phyloP scores from a whole-genome alignment of 805 yeast genomes.

The Metschnikowia koreensis region DNA sequence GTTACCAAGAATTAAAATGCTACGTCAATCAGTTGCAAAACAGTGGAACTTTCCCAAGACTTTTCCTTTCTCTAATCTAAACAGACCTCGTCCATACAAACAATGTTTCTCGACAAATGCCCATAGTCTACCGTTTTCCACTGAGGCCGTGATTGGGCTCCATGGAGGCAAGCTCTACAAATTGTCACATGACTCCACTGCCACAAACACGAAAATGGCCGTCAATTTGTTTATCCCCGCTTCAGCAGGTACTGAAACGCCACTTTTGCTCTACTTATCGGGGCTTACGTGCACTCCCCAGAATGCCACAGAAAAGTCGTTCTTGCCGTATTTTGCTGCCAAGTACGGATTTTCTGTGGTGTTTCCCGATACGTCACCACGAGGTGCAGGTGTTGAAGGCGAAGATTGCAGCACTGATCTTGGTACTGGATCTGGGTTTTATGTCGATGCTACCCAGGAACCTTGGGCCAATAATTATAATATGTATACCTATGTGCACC shows the following conservation, averaged over 20 bases:
- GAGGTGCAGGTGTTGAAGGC: constrained; percentile 76
- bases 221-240: constrained; percentile 81
- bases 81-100: too few species aligned
- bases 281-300: constrained; percentile 93
- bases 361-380: constrained; percentile 96
- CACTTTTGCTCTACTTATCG: constrained; percentile 76
- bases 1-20: too few species aligned
- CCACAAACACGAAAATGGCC: constrained; percentile 71
- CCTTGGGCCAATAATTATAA: constrained; percentile 73
- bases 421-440: constrained; percentile 95
- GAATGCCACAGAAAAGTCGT: constrained; percentile 92
- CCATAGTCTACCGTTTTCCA: constrained; percentile 47
- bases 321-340: constrained; percentile 75
- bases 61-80: too few species aligned
- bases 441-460: constrained; percentile 74
- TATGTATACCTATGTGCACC: constrained; percentile 81
- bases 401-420: constrained; percentile 87
- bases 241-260: constrained; percentile 42
- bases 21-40: too few species aligned
- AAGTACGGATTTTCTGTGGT: constrained; percentile 85
- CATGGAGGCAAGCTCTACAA: constrained; percentile 79
- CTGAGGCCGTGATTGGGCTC: constrained; percentile 52
- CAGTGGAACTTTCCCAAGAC: too few species aligned
- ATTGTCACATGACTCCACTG: constrained; percentile 66
- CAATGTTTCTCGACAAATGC: not conserved